Percentiles rank a stretch among this genome's conserved stretches.
Evolutionary conservation across 2,329 filamentous ascomycete genomes (phyloP).

Genomic region (Claviceps sorghi): DNA sequence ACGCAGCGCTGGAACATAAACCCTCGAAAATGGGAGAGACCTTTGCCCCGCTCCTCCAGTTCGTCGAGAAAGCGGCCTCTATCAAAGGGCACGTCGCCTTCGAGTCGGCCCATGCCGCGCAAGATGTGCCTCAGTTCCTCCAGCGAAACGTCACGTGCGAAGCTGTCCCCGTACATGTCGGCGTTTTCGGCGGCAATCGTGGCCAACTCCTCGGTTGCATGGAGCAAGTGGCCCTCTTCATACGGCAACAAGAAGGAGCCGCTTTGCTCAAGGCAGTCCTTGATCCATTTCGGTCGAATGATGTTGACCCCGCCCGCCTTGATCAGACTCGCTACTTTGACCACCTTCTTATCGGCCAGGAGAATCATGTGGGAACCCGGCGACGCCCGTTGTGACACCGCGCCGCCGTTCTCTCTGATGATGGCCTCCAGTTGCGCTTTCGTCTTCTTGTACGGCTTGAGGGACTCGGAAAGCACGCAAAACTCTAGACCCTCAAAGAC

Average conservation of each 20-base stretch:
- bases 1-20: conserved; percentile 37
- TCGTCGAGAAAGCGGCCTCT: conserved; percentile 34
- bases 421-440: conserved; percentile 69
- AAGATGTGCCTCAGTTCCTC: conserved; percentile 46
- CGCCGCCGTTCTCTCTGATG: conserved; percentile 72
- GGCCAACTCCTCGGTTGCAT: conserved; percentile 42
- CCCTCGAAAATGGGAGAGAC: conserved; percentile 33
- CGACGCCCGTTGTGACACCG: conserved; percentile 58
- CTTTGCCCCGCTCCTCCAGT: conserved; percentile 40
- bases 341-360: conserved; percentile 62
- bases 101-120: conserved; percentile 34
- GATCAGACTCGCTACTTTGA: conserved; percentile 72
- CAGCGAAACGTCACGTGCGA: conserved; percentile 50
- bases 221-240: conserved; percentile 54
- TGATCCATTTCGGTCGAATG: conserved; percentile 65
- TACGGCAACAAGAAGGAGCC: conserved; percentile 46
- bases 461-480: conserved; percentile 67
- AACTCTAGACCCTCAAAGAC: conserved; percentile 68
- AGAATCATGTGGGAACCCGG: conserved; percentile 50
- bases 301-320: conserved; percentile 59
- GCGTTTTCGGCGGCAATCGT: conserved; percentile 44
- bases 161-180: conserved; percentile 75
- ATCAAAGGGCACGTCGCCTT: conserved; percentile 27
- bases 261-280: conserved; percentile 58
- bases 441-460: conserved; percentile 53